These are phyloP conservation scores for Phalaenopsis equestris DNA, from an alignment of 106 monocot genomes.

Conservation along the genomic window DNA sequence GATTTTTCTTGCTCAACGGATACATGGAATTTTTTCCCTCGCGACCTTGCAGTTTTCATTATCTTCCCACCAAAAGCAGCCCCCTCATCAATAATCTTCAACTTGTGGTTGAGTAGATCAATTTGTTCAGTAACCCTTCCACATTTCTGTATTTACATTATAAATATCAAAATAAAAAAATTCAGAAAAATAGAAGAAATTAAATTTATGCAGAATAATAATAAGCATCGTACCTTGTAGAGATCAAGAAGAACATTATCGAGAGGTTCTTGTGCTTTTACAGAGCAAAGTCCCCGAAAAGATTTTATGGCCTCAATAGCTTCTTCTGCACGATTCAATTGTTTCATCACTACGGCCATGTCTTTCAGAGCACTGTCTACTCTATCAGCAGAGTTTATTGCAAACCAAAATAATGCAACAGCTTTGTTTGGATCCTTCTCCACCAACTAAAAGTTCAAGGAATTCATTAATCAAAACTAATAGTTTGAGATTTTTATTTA, in stretches of 20 bases:
- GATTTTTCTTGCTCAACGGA: conserved; percentile 92
- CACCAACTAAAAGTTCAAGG: conserved; percentile 40
- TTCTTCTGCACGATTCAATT: conserved; percentile 90
- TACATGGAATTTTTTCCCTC: conserved; percentile 92
- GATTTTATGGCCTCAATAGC: conserved; percentile 94
- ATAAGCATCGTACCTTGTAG: conserved; percentile 54
- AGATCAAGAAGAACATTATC: conserved; percentile 95
- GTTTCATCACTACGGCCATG: conserved; percentile 99
- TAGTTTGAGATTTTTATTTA: not conserved
- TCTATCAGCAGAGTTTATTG: conserved; percentile 84
- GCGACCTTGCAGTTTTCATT: conserved; percentile 83
- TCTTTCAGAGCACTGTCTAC: conserved; percentile 93
- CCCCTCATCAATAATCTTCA: conserved; percentile 61
- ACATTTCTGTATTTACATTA: conserved; percentile 52
- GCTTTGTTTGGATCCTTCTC: conserved; percentile 91
- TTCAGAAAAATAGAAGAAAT: not conserved
- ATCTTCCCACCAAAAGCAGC: conserved; percentile 85
- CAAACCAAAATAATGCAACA: conserved; percentile 82
- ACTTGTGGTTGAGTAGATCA: conserved; percentile 60
- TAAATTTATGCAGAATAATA: too few species aligned
- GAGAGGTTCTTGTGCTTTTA: conserved; percentile 84
- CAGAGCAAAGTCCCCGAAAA: conserved; percentile 62
- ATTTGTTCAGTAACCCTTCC: conserved; percentile 89
- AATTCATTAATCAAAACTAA: not conserved
- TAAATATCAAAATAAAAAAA: not conserved